A percentile compares a stretch with the other conserved stretches of the same genome.
Evolutionary conservation across 768 basidiomycete species (phyloP).

Genomic region (Auricularia heimuer): DNA sequence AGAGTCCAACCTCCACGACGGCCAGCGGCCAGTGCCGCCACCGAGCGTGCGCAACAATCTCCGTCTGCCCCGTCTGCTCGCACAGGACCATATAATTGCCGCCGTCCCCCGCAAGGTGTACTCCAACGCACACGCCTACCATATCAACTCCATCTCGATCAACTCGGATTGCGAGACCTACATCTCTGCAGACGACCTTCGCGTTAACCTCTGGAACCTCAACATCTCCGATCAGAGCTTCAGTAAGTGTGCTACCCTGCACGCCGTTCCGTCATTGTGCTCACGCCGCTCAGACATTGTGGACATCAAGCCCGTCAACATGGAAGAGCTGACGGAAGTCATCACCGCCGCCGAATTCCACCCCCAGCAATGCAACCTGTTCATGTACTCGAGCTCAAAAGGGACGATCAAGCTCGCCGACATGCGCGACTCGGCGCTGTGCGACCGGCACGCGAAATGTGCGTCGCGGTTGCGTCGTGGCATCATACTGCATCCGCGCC

Average conservation of each 20-base stretch:
- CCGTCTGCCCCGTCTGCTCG: slow-evolving; percentile 81
- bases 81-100: slow-evolving; percentile 96
- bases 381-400: slow-evolving; percentile 99
- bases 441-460: slow-evolving; percentile 96
- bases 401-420: slow-evolving; percentile 99
- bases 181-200: slow-evolving; percentile 96
- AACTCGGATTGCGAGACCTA: slow-evolving; percentile 99
- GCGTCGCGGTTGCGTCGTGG: slow-evolving; percentile 21
- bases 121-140: slow-evolving; percentile 98
- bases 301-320: slow-evolving; percentile 99
- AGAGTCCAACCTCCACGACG: slow-evolving; percentile 89
- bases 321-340: slow-evolving; percentile 99
- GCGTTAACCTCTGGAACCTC: slow-evolving; percentile 97
- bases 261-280: not conserved
- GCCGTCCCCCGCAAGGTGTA: slow-evolving; percentile 98
- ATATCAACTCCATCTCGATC: slow-evolving; percentile 98
- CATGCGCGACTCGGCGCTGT: slow-evolving; percentile 96
- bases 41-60: slow-evolving; percentile 52
- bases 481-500: slow-evolving; percentile 5
- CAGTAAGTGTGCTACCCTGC: slow-evolving; percentile 48
- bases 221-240: slow-evolving; percentile 98
- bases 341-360: slow-evolving; percentile 99
- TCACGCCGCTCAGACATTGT: slow-evolving; percentile 68
- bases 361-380: slow-evolving; percentile 92
- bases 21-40: slow-evolving; percentile 57